Evolutionary conservation across 257 asterid genomes (phyloP), one percentile per base, ranked within the genome.

Genomic region (Scutellaria galericulata): DNA sequence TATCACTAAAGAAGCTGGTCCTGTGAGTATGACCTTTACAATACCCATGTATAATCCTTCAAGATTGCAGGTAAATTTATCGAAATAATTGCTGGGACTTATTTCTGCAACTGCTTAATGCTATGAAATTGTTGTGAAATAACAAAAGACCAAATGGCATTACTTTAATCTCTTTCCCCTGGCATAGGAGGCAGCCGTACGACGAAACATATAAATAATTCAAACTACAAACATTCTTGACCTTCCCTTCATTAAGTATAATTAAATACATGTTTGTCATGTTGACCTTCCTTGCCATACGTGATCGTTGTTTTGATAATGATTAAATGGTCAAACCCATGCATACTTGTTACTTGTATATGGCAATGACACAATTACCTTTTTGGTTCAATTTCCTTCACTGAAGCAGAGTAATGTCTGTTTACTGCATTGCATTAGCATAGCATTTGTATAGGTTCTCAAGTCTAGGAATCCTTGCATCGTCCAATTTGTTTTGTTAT

Each of bases 1-100:
- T 77, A 83, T 95, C 77, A 92, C 98, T 2, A 95, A 95, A 83
- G 99, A 95, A 84, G 99, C 99, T 57, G 99, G 99, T 44, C 99
- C 99, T 44, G 98, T 95, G 76, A 92, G 96, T 83, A 88, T 95
- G 97, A 92, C 94, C 57, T 95, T 95, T 85, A 95, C 97, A 46
- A 88, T 95, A 79, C 99, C 99, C 12, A 95, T 95, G 99, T 80
- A 95, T 76, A 95, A 95, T 78, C 95, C 96, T 75, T 95, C 99
- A 66, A 86, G 96, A 87, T 96, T 95, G 68, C 97, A 92, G 98
- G 99, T 95, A 83, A 74, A 55, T 46, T 50, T 40, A 40, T 46
- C 37, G 40, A 31, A 31, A 31, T 31, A 31, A 31, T 31, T 31
- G 37, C 37, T 31, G 5, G 4, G 37, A 13, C 68, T 20, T 75